phyloP scores from a whole-genome alignment of 2,329 filamentous ascomycete genomes.

The Epichloe festucae region DNA sequence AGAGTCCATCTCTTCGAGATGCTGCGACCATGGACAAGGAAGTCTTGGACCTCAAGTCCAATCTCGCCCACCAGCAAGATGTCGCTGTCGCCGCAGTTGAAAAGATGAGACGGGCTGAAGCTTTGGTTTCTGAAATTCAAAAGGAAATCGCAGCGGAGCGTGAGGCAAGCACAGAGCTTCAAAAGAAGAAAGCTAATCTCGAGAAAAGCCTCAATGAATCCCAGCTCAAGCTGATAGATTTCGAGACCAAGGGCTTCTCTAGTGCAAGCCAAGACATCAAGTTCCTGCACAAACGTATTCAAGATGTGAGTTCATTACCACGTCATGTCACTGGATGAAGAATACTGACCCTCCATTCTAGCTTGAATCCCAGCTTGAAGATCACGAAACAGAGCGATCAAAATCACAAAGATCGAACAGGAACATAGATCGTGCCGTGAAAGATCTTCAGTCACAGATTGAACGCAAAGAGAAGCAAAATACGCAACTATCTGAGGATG shows the following conservation, averaged over 20 bases:
- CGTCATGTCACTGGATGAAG: slow-evolving; percentile 12
- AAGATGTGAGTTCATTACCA: slow-evolving; percentile 58
- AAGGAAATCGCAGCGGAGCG: slow-evolving; percentile 83
- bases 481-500: slow-evolving; percentile 66
- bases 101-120: slow-evolving; percentile 93
- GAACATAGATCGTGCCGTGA: slow-evolving; percentile 86
- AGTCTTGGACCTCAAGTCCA: slow-evolving; percentile 77
- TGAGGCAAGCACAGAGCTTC: slow-evolving; percentile 66
- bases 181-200: slow-evolving; percentile 78
- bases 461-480: slow-evolving; percentile 88
- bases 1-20: slow-evolving; percentile 77
- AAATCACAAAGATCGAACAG: slow-evolving; percentile 78
- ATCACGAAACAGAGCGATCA: slow-evolving; percentile 64
- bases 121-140: slow-evolving; percentile 75
- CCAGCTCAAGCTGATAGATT: slow-evolving; percentile 77
- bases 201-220: slow-evolving; percentile 87
- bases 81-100: slow-evolving; percentile 82
- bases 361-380: slow-evolving; percentile 79
- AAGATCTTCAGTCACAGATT: slow-evolving; percentile 84
- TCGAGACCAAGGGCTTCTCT: slow-evolving; percentile 95
- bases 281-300: slow-evolving; percentile 85
- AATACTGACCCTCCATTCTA: slow-evolving; percentile 25
- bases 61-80: slow-evolving; percentile 84
- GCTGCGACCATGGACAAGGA: slow-evolving; percentile 82
- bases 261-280: slow-evolving; percentile 89